Conservation (phyloP, 306 rosid species). For the Vigna radiata region DNA sequence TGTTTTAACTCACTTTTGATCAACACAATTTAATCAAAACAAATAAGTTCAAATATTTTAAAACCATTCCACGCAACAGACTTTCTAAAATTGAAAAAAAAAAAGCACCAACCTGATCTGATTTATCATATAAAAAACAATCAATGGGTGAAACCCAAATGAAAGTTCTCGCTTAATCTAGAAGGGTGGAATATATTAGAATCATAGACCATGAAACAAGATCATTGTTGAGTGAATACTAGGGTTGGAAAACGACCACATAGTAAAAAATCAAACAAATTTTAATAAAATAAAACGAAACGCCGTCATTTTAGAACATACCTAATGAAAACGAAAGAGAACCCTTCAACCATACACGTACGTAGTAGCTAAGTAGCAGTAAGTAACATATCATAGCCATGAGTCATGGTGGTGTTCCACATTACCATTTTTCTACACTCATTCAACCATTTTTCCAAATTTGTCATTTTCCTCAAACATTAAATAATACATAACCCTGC, state of each 20-base stretch:
- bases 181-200: not conserved
- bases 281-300: not conserved
- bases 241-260: not conserved
- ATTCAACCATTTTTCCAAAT: not conserved
- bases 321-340: not conserved
- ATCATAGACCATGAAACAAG: not conserved
- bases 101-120: not conserved
- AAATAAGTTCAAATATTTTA: too few species aligned
- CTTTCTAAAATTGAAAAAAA: not conserved
- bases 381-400: not conserved
- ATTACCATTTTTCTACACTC: not conserved
- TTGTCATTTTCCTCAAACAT: slow-evolving; percentile 8
- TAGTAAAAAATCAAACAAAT: not conserved
- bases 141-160: not conserved
- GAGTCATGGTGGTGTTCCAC: not conserved
- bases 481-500: not conserved
- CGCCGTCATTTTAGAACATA: slow-evolving; percentile 45
- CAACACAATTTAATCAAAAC: not conserved
- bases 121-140: not conserved
- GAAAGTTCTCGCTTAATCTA: not conserved
- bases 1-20: not conserved
- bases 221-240: not conserved
- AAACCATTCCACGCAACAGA: too few species aligned
- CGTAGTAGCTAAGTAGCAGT: not conserved
- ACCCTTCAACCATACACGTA: not conserved